These are phyloP conservation scores for Coriaria nepalensis DNA, from an alignment of 306 rosid genomes.

Conservation along the genomic window DNA sequence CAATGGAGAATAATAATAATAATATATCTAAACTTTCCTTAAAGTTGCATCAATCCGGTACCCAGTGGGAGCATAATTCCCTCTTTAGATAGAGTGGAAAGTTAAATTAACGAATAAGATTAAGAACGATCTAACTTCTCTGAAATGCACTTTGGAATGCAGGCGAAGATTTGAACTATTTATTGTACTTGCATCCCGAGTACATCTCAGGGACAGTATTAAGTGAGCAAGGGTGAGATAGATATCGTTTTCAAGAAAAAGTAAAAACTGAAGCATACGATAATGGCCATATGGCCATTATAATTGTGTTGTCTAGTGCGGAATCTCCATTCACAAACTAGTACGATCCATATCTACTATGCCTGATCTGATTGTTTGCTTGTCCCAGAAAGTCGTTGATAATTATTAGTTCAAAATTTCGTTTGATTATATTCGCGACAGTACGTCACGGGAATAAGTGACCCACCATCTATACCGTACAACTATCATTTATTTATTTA, in stretches of 20 bases:
- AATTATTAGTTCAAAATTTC: conserved; percentile 7
- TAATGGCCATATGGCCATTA: not conserved
- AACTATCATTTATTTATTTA: not conserved
- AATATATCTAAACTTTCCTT: too few species aligned
- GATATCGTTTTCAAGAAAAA: not conserved
- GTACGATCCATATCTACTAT: not conserved
- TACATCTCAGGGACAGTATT: too few species aligned
- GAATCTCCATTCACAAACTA: conserved; percentile 13
- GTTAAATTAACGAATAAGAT: too few species aligned
- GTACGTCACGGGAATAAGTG: conserved; percentile 25
- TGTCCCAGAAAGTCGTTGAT: not conserved
- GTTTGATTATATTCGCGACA: conserved; percentile 34
- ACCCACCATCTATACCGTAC: conserved; percentile 20
- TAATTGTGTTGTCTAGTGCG: conserved; percentile 7
- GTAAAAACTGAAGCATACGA: not conserved
- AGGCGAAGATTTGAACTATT: too few species aligned
- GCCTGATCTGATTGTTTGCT: not conserved
- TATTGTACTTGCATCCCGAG: too few species aligned
- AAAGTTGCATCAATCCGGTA: too few species aligned
- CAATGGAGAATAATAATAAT: too few species aligned
- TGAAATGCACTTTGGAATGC: too few species aligned
- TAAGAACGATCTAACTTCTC: too few species aligned
- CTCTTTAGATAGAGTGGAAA: too few species aligned
- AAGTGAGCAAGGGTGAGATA: not conserved
- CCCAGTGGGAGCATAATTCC: too few species aligned